A percentile compares a stretch with the other conserved stretches of the same genome.
Evolutionary conservation across 768 basidiomycete genomes (phyloP).

Genomic region (Lentinula raphanica): DNA sequence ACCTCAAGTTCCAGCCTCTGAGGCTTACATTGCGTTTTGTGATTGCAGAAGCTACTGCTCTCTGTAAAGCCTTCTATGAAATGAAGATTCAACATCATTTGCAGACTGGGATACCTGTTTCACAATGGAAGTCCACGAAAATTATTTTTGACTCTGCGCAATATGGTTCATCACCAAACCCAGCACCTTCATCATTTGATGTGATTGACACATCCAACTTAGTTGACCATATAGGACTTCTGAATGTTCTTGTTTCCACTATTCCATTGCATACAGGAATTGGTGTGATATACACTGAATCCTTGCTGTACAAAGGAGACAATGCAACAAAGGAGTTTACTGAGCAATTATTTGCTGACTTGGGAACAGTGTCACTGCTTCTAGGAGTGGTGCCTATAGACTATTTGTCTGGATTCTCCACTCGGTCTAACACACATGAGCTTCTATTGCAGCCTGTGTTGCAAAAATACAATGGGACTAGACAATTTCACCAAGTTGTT

Average conservation of each 20-base stretch:
- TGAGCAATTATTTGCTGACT: conserved; percentile 29
- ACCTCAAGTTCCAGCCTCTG: conserved; percentile 5
- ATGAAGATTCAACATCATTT: conserved; percentile 7
- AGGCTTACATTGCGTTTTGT: conserved; percentile 15
- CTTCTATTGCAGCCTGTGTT: conserved; percentile 13
- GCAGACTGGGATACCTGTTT: conserved; percentile 14
- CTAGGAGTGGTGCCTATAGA: conserved; percentile 36
- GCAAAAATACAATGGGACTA: background rate
- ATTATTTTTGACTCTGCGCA: conserved; percentile 23
- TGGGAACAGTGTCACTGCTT: conserved; percentile 35
- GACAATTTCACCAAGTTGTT: conserved; percentile 31
- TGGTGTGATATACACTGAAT: conserved; percentile 37
- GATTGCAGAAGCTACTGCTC: conserved; percentile 24
- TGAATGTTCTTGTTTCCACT: conserved; percentile 30
- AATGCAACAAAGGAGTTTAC: conserved; percentile 27
- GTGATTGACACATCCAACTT: conserved; percentile 39
- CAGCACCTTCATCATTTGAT: conserved; percentile 29
- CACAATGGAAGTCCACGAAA: conserved; percentile 20
- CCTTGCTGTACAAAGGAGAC: conserved; percentile 26
- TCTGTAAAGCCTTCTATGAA: conserved; percentile 20
- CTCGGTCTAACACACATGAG: conserved; percentile 37
- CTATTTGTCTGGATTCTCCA: conserved; percentile 35
- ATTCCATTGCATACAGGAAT: conserved; percentile 21
- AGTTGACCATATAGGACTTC: conserved; percentile 30
- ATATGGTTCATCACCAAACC: conserved; percentile 10